Percentiles rank a stretch among this genome's conserved stretches.
Conservation (phyloP, 805 yeast species). For the Torulaspora delbrueckii region DNA sequence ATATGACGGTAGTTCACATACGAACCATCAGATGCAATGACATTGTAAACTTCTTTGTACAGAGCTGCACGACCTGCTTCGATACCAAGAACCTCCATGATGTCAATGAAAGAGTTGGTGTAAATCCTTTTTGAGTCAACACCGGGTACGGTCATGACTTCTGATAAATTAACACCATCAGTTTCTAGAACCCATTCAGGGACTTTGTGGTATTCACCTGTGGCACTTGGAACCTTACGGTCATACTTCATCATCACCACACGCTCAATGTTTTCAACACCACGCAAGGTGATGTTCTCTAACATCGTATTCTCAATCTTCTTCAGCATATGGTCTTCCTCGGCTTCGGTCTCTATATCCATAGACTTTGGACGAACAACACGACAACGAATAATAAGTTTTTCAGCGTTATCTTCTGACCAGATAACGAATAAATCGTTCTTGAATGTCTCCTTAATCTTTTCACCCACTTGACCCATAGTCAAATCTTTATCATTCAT, state of each 20-base stretch:
- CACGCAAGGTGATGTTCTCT: conserved; percentile 89
- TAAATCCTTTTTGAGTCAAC: conserved; percentile 87
- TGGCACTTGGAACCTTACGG: conserved; percentile 61
- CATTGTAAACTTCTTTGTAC: conserved; percentile 91
- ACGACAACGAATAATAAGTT: conserved; percentile 95
- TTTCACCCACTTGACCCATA: conserved; percentile 97
- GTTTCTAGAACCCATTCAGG: conserved; percentile 99
- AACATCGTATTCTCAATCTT: conserved; percentile 95
- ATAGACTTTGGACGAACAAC: conserved; percentile 90
- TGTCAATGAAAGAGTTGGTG: conserved; percentile 95
- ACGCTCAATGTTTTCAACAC: conserved; percentile 89
- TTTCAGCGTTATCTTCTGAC: conserved; percentile 99
- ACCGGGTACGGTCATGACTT: conserved; percentile 92
- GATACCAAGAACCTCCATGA: conserved; percentile 91
- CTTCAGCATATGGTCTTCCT: conserved; percentile 94
- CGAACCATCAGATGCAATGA: conserved; percentile 99
- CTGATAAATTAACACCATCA: conserved; percentile 94
- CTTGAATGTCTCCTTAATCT: conserved; percentile 85
- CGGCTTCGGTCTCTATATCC: conserved; percentile 92
- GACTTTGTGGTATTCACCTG: conserved; percentile 83
- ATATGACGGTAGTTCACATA: conserved; percentile 97
- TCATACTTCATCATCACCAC: conserved; percentile 78
- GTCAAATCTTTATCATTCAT: conserved; percentile 97
- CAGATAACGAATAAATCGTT: conserved; percentile 95
- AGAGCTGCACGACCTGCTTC: conserved; percentile 96